A percentile compares a stretch with the other conserved stretches of the same genome.
These are phyloP conservation scores for Hypomontagnella monticulosa DNA, from an alignment of 495 filamentous ascomycete species.

Conservation along the genomic window DNA sequence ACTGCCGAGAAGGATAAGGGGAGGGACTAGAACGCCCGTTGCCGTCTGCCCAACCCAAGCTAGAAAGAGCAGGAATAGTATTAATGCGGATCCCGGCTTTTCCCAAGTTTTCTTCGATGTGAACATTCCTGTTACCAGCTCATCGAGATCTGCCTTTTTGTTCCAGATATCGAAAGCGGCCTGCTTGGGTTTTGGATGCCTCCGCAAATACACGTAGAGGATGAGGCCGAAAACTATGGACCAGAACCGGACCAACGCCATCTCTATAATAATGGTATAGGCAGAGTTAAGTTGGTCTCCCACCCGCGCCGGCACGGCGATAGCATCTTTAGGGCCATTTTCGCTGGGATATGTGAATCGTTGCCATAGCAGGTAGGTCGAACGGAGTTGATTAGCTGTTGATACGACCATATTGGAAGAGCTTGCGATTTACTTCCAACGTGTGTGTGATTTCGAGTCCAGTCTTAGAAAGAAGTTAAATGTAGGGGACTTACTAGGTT, in stretches of 20 bases:
- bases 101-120: conserved; percentile 19
- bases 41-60: conserved; percentile 37
- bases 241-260: conserved; percentile 38
- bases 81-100: conserved; percentile 8
- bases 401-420: conserved; percentile 32
- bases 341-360: conserved; percentile 40
- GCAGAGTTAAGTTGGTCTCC: conserved; percentile 41
- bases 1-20: conserved; percentile 38
- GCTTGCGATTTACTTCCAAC: background rate
- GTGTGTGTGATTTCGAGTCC: background rate
- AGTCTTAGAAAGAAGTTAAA: conserved; percentile 1
- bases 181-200: conserved; percentile 13
- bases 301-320: conserved; percentile 39
- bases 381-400: conserved; percentile 31
- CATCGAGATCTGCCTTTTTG: conserved; percentile 35
- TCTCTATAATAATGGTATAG: conserved; percentile 38
- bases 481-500: too few species aligned
- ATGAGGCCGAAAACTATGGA: conserved; percentile 33
- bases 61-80: conserved; percentile 28
- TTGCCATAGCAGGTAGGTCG: conserved; percentile 39
- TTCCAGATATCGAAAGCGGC: conserved; percentile 42
- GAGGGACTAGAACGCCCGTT: conserved; percentile 41
- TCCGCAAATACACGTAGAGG: conserved; percentile 35
- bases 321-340: conserved; percentile 33
- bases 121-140: conserved; percentile 39